Evolutionary conservation across 1,284 basidiomycete genomes (phyloP).

Genomic region (Ustilago lituana): DNA sequence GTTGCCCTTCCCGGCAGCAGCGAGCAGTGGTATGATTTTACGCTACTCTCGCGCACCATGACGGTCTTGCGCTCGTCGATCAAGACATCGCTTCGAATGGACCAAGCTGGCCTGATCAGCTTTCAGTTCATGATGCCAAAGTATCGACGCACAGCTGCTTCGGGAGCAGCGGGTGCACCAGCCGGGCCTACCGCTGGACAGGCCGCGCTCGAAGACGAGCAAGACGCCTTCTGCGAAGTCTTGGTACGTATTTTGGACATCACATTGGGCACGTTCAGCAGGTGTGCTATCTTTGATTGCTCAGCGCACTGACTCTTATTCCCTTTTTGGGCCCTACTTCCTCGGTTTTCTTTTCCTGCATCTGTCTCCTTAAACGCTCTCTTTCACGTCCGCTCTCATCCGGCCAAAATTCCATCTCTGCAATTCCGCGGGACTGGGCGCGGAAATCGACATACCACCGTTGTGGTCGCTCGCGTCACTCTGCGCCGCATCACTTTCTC

Average conservation of each 20-base stretch:
- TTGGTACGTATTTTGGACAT: constrained; percentile 37
- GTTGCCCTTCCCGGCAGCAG: constrained; percentile 27
- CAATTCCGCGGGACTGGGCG: constrained; percentile 1
- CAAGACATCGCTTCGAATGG: constrained; percentile 58
- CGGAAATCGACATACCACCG: too few species aligned
- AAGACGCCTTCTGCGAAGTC: constrained; percentile 58
- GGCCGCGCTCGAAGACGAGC: constrained; percentile 36
- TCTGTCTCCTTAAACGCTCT: not conserved
- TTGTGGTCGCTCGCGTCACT: not conserved
- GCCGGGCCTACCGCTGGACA: constrained; percentile 22
- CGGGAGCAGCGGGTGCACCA: not conserved
- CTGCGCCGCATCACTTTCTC: not conserved
- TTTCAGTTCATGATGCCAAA: constrained; percentile 62
- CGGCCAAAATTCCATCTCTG: not conserved
- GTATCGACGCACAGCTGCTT: constrained; percentile 21
- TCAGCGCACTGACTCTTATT: too few species aligned
- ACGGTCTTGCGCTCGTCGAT: constrained; percentile 49
- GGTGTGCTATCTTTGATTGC: too few species aligned
- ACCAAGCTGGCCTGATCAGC: constrained; percentile 57
- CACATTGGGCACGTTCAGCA: too few species aligned
- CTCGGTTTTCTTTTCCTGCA: not conserved
- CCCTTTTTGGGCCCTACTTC: too few species aligned
- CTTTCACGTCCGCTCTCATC: not conserved
- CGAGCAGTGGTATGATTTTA: constrained; percentile 49
- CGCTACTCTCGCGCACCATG: constrained; percentile 44